A percentile compares a stretch with the other conserved stretches of the same genome.
Evolutionary conservation across 306 rosid genomes (phyloP).

Genomic region (Quercus mongolica): DNA sequence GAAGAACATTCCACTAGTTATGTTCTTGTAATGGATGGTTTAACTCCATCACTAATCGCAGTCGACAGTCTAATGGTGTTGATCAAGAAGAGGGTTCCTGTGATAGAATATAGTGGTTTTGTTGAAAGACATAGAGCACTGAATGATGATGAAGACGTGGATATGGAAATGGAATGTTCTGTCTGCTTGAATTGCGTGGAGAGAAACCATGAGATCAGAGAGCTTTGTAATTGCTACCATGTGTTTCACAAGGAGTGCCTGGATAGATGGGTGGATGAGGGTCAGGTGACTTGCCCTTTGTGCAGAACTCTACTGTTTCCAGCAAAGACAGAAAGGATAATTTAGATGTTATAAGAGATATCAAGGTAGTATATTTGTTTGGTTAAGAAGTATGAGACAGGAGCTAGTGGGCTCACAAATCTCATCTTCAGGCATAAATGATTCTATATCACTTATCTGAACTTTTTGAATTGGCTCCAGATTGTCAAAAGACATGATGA

Average conservation of each 20-base stretch:
- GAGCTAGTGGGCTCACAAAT: too few relatives aligned
- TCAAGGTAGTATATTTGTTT: too few relatives aligned
- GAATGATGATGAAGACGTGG: background rate
- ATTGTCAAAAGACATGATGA: too few relatives aligned
- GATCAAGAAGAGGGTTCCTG: slow-evolving; percentile 28
- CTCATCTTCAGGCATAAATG: too few relatives aligned
- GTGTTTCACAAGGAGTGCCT: too few relatives aligned
- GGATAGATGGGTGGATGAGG: too few relatives aligned
- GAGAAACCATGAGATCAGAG: too few relatives aligned
- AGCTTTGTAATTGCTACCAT: too few relatives aligned
- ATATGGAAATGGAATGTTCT: background rate
- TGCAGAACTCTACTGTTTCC: slow-evolving; percentile 31
- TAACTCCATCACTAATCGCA: slow-evolving; percentile 8
- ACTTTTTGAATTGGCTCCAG: too few relatives aligned
- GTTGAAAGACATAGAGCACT: background rate
- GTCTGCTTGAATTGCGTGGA: too few relatives aligned
- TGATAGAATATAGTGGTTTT: background rate
- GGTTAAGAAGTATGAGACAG: too few relatives aligned
- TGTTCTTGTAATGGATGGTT: slow-evolving; percentile 10
- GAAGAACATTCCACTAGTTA: background rate
- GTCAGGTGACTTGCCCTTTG: slow-evolving; percentile 21
- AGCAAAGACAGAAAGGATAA: background rate
- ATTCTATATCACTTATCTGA: too few relatives aligned
- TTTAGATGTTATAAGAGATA: background rate
- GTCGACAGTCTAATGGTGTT: slow-evolving; percentile 3